Conservation (phyloP, 2,329 filamentous ascomycete species). For the Zasmidium angulare region DNA sequence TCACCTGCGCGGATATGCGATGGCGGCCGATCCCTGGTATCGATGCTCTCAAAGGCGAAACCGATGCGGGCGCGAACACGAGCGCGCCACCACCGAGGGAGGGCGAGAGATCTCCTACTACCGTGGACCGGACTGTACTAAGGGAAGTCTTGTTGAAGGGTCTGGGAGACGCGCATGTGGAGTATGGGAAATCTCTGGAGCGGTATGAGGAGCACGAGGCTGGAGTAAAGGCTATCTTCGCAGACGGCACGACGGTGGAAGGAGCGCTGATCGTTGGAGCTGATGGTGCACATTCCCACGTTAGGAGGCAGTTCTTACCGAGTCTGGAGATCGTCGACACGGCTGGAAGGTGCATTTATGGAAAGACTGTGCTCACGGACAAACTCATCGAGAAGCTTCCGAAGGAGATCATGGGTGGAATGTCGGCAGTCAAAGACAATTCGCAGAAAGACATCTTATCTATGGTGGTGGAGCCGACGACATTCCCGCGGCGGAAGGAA, state of each 20-base stretch:
- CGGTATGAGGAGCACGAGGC: slow-evolving; percentile 10
- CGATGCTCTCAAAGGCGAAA: slow-evolving; percentile 14
- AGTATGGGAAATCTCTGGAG: slow-evolving; percentile 19
- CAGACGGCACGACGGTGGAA: slow-evolving; percentile 13
- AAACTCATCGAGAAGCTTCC: slow-evolving; percentile 6
- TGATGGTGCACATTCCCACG: slow-evolving; percentile 19
- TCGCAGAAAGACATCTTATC: slow-evolving; percentile 11
- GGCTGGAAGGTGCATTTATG: slow-evolving; percentile 12
- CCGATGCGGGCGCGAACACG: neutral
- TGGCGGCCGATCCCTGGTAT: slow-evolving; percentile 8
- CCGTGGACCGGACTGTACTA: slow-evolving; percentile 22
- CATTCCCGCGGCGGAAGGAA: slow-evolving; percentile 8
- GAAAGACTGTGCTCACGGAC: slow-evolving; percentile 15
- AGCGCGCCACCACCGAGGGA: neutral
- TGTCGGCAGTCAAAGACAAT: slow-evolving; percentile 7
- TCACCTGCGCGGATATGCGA: slow-evolving; percentile 8
- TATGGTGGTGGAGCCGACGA: slow-evolving; percentile 14
- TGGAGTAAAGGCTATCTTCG: slow-evolving; percentile 17
- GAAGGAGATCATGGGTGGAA: slow-evolving; percentile 7
- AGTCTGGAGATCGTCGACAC: slow-evolving; percentile 15
- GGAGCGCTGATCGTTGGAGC: slow-evolving; percentile 21
- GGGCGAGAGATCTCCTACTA: neutral
- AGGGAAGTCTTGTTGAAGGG: slow-evolving; percentile 19
- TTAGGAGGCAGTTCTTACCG: slow-evolving; percentile 14
- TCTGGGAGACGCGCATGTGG: slow-evolving; percentile 12